Evolutionary conservation across 2,329 filamentous ascomycete species (phyloP).

Genomic region (Clarireedia monteithiana): DNA sequence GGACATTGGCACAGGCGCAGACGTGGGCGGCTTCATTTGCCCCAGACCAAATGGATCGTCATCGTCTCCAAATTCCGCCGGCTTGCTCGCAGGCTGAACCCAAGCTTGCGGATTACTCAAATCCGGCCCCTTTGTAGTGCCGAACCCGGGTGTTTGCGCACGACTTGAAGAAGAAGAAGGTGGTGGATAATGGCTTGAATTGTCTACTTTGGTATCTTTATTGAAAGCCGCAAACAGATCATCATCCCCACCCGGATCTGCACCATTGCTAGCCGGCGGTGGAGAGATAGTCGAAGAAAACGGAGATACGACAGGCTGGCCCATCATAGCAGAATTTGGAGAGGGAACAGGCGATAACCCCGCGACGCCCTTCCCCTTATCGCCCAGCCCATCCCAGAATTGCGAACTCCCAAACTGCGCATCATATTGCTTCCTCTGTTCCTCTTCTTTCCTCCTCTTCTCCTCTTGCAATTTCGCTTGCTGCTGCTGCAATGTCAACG

Average conservation of each 20-base stretch:
- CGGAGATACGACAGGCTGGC: constrained; percentile 26
- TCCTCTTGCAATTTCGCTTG: constrained; percentile 59
- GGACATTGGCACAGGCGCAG: constrained; percentile 22
- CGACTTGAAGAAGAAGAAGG: constrained; percentile 33
- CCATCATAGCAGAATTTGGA: constrained; percentile 38
- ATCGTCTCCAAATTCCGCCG: constrained; percentile 43
- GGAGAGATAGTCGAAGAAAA: constrained; percentile 27
- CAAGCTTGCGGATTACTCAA: constrained; percentile 48
- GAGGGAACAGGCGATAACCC: constrained; percentile 39
- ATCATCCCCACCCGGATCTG: constrained; percentile 40
- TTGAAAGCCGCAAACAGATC: constrained; percentile 63
- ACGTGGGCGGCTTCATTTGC: constrained; percentile 38
- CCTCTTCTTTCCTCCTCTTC: constrained; percentile 65
- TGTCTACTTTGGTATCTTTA: constrained; percentile 58
- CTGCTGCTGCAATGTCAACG: constrained; percentile 70
- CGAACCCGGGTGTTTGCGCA: constrained; percentile 37
- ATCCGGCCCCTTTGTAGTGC: constrained; percentile 35
- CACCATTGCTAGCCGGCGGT: constrained; percentile 32
- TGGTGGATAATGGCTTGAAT: constrained; percentile 56
- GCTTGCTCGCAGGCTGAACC: constrained; percentile 27
- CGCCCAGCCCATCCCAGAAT: constrained; percentile 69
- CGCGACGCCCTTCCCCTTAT: constrained; percentile 36
- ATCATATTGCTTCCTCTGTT: constrained; percentile 63
- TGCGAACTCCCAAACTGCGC: constrained; percentile 68
- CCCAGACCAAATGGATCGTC: constrained; percentile 85